Percentiles rank a stretch among this genome's conserved stretches.
Evolutionary conservation across 73 alveolate genomes (phyloP).

Genomic region (Tetrahymena thermophila): DNA sequence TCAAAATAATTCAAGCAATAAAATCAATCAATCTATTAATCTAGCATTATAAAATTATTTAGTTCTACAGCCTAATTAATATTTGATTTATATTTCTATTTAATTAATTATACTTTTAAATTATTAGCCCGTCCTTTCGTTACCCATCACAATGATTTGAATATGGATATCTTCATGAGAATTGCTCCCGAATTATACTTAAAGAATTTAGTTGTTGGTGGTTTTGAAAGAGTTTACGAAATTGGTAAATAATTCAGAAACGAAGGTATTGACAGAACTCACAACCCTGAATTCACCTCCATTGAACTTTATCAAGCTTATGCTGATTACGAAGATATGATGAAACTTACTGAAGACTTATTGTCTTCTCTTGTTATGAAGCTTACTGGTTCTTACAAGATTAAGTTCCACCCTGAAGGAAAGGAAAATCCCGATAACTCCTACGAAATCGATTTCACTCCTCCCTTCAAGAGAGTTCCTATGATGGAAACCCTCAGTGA

Average conservation of each 20-base stretch:
- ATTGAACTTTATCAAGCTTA: conserved; percentile 99
- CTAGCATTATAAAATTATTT: neutral
- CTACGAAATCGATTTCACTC: conserved; percentile 90
- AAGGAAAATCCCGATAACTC: conserved; percentile 61
- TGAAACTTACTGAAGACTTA: conserved; percentile 94
- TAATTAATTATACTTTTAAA: neutral
- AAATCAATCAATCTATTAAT: too few species aligned
- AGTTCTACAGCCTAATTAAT: neutral
- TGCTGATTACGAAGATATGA: conserved; percentile 97
- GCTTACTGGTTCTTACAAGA: conserved; percentile 87
- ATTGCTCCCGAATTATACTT: conserved; percentile 99
- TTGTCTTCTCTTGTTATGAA: conserved; percentile 76
- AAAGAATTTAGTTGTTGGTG: conserved; percentile 99
- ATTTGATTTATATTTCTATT: neutral
- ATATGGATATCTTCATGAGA: conserved; percentile 96
- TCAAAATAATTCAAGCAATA: neutral
- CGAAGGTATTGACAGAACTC: conserved; percentile 99
- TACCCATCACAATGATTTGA: conserved; percentile 96
- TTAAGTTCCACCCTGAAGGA: conserved; percentile 88
- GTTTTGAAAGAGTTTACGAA: conserved; percentile 99
- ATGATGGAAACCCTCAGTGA: conserved; percentile 90
- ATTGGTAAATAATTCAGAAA: conserved; percentile 99
- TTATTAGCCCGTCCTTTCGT: conserved; percentile 96
- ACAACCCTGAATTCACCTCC: conserved; percentile 99
- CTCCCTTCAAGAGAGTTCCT: conserved; percentile 94